Conservation (phyloP, 2,329 filamentous ascomycete genomes). For the Neofusicoccum ribis region DNA sequence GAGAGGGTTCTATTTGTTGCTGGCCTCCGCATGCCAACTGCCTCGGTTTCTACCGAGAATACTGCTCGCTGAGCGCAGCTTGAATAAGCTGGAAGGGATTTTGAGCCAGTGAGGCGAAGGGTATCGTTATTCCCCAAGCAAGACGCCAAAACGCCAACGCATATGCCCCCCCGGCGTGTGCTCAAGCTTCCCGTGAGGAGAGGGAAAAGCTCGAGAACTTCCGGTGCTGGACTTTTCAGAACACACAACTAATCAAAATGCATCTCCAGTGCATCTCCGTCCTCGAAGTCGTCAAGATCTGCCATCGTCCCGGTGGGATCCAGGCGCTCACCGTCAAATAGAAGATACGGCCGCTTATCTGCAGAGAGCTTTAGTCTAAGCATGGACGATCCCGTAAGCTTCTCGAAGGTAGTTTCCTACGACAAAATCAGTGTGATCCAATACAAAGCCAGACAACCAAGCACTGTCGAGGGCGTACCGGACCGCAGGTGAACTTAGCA, state of each 20-base stretch:
- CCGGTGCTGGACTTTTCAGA: too few relatives aligned
- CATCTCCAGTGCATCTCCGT: constrained; percentile 39
- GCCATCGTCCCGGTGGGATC: constrained; percentile 33
- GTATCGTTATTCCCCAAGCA: background rate
- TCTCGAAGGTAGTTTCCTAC: constrained; percentile 22
- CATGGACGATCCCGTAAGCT: constrained; percentile 32
- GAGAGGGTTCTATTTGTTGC: background rate
- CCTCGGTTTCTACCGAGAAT: too few relatives aligned
- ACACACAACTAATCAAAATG: constrained; percentile 27
- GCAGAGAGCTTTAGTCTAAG: constrained; percentile 25
- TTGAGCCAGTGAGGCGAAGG: background rate
- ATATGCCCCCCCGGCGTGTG: too few relatives aligned
- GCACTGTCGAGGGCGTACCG: constrained; percentile 37
- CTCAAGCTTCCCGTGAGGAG: too few relatives aligned
- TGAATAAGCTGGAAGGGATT: background rate
- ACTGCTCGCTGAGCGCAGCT: too few relatives aligned
- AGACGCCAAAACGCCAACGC: background rate
- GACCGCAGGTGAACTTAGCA: constrained; percentile 51
- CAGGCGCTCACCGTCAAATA: constrained; percentile 41
- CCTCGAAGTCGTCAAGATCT: constrained; percentile 36
- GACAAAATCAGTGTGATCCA: constrained; percentile 20
- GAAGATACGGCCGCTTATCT: constrained; percentile 29
- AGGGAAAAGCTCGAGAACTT: too few relatives aligned
- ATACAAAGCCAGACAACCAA: too few relatives aligned
- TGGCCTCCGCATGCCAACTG: background rate